A percentile compares a stretch with the other conserved stretches of the same genome.
Evolutionary conservation across 2,329 filamentous ascomycete genomes (phyloP).

Genomic region (Colletotrichum cordylinicola): DNA sequence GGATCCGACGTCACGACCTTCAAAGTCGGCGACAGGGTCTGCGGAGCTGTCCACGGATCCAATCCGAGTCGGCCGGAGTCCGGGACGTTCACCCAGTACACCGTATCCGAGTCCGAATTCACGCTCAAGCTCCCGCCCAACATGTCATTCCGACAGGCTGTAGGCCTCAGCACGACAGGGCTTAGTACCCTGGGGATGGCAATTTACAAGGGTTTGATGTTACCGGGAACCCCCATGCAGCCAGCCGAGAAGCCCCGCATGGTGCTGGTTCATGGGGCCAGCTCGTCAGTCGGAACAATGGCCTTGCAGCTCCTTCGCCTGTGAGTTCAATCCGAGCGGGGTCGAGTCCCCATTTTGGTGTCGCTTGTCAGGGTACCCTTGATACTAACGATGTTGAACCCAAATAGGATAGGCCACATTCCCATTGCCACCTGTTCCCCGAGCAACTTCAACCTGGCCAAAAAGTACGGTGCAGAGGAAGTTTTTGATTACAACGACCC

Average conservation of each 20-base stretch:
- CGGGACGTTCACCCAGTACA: slow-evolving; percentile 28
- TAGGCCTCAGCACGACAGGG: slow-evolving; percentile 16
- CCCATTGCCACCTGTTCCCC: slow-evolving; percentile 45
- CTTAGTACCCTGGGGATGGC: slow-evolving; percentile 24
- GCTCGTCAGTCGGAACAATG: slow-evolving; percentile 24
- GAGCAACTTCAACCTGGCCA: slow-evolving; percentile 44
- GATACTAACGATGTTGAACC: not conserved
- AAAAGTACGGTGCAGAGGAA: slow-evolving; percentile 44
- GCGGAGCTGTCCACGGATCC: slow-evolving; percentile 22
- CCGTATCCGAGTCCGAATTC: not conserved
- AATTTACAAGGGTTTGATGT: slow-evolving; percentile 21
- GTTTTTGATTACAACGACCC: slow-evolving; percentile 49
- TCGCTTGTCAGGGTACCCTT: not conserved
- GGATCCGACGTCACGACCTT: slow-evolving; percentile 23
- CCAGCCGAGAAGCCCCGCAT: slow-evolving; percentile 11
- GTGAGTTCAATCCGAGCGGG: slow-evolving; percentile 23
- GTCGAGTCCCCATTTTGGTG: not conserved
- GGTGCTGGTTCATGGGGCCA: slow-evolving; percentile 29
- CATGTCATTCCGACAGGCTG: slow-evolving; percentile 23
- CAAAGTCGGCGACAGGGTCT: slow-evolving; percentile 32
- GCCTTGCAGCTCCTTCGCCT: slow-evolving; percentile 30
- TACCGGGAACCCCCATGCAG: slow-evolving; percentile 23
- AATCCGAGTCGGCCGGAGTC: slow-evolving; percentile 16
- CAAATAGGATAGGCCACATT: not conserved
- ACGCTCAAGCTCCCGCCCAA: slow-evolving; percentile 18